phyloP scores from a whole-genome alignment of 371 early-diverging fungal genomes.

The Actinomucor elegans region DNA sequence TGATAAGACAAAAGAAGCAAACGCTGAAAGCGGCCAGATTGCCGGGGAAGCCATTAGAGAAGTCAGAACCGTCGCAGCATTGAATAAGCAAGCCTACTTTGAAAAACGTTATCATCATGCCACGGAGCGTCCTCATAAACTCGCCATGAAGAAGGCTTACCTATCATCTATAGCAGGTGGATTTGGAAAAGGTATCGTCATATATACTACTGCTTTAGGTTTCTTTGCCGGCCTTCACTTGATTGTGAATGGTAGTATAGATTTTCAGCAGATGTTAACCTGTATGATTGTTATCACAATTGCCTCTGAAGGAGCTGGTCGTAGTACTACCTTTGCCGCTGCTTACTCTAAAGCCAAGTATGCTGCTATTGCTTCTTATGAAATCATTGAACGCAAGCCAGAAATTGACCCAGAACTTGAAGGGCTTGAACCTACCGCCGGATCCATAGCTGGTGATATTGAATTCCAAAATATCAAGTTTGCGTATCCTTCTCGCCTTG shows the following conservation, averaged over 20 bases:
- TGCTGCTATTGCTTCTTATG: conserved; percentile 77
- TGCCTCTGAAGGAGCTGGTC: conserved; percentile 65
- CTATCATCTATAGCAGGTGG: conserved; percentile 64
- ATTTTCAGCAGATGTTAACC: conserved; percentile 50
- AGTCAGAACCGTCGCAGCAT: conserved; percentile 77
- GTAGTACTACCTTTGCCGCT: conserved; percentile 52
- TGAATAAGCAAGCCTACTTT: conserved; percentile 72
- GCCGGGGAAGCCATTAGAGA: conserved; percentile 78
- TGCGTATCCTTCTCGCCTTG: conserved; percentile 80
- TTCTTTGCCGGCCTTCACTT: conserved; percentile 58
- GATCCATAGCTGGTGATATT: conserved; percentile 52
- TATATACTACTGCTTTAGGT: conserved; percentile 58
- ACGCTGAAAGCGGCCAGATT: conserved; percentile 60
- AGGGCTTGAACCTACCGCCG: conserved; percentile 47
- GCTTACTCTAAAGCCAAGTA: conserved; percentile 75
- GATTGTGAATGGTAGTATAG: conserved; percentile 30
- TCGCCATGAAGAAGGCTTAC: conserved; percentile 55
- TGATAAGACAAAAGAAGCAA: conserved; percentile 51
- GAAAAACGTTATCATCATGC: conserved; percentile 56
- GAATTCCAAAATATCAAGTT: conserved; percentile 65
- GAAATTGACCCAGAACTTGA: conserved; percentile 69
- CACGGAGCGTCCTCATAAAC: conserved; percentile 64
- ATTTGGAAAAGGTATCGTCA: conserved; percentile 57
- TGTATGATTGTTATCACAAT: conserved; percentile 74
- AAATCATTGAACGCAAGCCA: conserved; percentile 69